Conservation (phyloP, 1,284 basidiomycete genomes). For the Ceratobasidium sp. region DNA sequence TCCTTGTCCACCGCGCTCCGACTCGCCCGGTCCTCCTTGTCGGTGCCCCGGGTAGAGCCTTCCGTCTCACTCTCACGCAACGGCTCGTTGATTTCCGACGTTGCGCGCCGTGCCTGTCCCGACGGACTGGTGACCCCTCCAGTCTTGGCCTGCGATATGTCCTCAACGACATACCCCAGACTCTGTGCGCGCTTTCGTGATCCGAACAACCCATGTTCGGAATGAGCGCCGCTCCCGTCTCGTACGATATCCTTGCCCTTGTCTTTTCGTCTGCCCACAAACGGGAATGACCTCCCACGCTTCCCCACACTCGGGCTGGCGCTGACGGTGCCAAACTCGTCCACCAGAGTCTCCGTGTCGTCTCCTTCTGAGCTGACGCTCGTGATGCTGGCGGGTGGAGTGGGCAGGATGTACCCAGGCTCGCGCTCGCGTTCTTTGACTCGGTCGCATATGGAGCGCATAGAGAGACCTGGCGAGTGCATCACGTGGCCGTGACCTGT, state of each 20-base stretch:
- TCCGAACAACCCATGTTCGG: slow-evolving; percentile 12
- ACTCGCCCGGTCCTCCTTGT: slow-evolving; percentile 7
- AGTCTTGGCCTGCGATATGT: neutral
- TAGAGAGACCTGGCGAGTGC: neutral
- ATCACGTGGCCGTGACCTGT: slow-evolving; percentile 11
- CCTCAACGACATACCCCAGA: slow-evolving; percentile 21
- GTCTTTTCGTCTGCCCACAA: slow-evolving; percentile 15
- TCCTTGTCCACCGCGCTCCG: slow-evolving; percentile 20
- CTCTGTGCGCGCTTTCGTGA: slow-evolving; percentile 12
- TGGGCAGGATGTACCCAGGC: slow-evolving; percentile 20
- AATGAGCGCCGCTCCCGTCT: neutral
- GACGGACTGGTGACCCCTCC: neutral
- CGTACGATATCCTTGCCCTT: slow-evolving; percentile 21
- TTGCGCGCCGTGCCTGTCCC: neutral
- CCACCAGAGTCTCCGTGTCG: slow-evolving; percentile 27
- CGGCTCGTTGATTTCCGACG: neutral
- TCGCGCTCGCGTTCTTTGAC: neutral
- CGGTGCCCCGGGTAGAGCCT: neutral
- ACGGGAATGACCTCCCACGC: slow-evolving; percentile 7
- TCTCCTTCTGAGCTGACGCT: slow-evolving; percentile 34
- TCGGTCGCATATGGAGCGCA: neutral
- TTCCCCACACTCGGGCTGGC: slow-evolving; percentile 31
- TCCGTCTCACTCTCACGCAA: slow-evolving; percentile 22
- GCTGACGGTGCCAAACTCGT: slow-evolving; percentile 5
- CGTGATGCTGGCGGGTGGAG: slow-evolving; percentile 30